Conservation (phyloP, 805 yeast species). For the Metschnikowia drakensbergensis region DNA sequence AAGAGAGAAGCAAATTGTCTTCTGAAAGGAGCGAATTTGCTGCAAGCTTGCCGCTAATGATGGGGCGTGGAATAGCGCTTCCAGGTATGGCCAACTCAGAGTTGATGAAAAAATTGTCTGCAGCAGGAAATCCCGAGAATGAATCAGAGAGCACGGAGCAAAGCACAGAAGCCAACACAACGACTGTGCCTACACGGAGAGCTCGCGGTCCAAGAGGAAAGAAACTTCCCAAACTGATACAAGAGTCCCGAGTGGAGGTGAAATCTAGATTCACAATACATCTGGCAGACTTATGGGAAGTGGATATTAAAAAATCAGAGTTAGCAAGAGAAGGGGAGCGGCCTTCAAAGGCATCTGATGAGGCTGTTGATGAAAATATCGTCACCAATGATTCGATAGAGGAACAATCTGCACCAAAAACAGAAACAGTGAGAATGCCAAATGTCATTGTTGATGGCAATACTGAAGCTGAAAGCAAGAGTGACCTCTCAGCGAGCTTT, state of each 20-base stretch:
- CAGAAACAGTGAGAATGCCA: neutral
- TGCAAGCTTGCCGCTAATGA: constrained; percentile 55
- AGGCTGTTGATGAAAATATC: neutral
- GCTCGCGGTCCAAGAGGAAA: constrained; percentile 75
- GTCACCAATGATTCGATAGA: neutral
- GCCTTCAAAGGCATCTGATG: neutral
- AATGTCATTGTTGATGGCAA: neutral
- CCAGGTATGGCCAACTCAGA: constrained; percentile 53
- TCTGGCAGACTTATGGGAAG: constrained; percentile 37
- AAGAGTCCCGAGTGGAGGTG: constrained; percentile 35
- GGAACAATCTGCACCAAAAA: neutral
- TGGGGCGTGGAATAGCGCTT: constrained; percentile 47
- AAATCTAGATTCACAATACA: constrained; percentile 33
- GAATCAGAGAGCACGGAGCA: constrained; percentile 8
- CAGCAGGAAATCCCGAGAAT: constrained; percentile 10
- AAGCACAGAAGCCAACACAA: neutral
- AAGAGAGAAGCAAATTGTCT: constrained; percentile 23
- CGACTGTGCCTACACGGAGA: constrained; percentile 30
- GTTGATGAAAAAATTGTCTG: constrained; percentile 13
- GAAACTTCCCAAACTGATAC: constrained; percentile 57
- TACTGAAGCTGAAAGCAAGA: neutral
- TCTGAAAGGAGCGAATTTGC: constrained; percentile 47
- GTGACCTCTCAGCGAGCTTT: neutral
- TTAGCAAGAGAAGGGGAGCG: neutral
- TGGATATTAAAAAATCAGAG: constrained; percentile 10